Evolutionary conservation across 306 rosid species (phyloP).

Genomic region (Fagus crenata): DNA sequence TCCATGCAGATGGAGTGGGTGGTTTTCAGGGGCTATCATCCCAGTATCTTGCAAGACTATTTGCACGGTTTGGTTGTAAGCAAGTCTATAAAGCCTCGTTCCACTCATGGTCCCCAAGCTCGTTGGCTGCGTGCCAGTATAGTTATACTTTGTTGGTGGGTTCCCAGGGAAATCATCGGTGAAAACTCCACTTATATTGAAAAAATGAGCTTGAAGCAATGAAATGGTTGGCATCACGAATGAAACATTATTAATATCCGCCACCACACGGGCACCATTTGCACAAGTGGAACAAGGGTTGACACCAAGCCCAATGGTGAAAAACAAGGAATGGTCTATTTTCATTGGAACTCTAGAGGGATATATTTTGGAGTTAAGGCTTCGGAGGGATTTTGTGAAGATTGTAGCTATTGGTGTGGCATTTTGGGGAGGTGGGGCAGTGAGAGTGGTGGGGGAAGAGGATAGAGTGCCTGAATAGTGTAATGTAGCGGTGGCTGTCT

Average conservation of each 20-base stretch:
- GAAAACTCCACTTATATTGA: constrained; percentile 70
- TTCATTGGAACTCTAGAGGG: constrained; percentile 71
- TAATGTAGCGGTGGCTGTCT: constrained; percentile 64
- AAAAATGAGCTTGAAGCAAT: constrained; percentile 84
- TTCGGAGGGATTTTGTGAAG: constrained; percentile 57
- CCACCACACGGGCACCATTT: constrained; percentile 61
- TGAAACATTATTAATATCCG: constrained; percentile 67
- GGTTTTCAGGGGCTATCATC: constrained; percentile 77
- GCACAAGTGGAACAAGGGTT: constrained; percentile 62
- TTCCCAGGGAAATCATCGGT: constrained; percentile 73
- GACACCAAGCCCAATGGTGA: constrained; percentile 72
- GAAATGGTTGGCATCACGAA: constrained; percentile 74
- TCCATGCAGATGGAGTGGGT: constrained; percentile 86
- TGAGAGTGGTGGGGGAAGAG: constrained; percentile 48
- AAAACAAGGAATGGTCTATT: constrained; percentile 66
- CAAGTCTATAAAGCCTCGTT: constrained; percentile 67
- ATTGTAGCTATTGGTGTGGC: constrained; percentile 51
- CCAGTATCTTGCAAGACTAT: constrained; percentile 81
- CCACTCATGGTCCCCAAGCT: constrained; percentile 61
- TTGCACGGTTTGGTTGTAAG: constrained; percentile 72
- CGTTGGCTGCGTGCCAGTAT: constrained; percentile 55
- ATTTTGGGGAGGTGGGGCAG: constrained; percentile 57
- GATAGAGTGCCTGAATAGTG: constrained; percentile 46
- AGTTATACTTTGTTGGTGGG: constrained; percentile 53
- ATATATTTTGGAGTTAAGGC: constrained; percentile 54